Percentiles rank a stretch among this genome's conserved stretches.
These are phyloP conservation scores for Podaxis rugospora DNA, from an alignment of 768 basidiomycete genomes.

Conservation along the genomic window DNA sequence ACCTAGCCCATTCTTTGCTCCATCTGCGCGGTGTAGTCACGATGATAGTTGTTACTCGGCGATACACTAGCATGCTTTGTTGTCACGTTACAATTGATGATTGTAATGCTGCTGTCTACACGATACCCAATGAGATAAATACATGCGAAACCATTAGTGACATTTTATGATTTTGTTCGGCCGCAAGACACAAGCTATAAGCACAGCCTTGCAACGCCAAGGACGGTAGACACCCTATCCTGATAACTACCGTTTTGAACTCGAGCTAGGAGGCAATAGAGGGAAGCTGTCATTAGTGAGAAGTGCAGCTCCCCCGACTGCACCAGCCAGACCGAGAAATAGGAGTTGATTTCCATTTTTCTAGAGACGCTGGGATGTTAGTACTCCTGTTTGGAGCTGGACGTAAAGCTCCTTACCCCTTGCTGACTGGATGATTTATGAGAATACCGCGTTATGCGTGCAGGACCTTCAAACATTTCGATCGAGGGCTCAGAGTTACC, in stretches of 20 bases:
- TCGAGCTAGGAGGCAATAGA: neutral
- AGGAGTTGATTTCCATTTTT: neutral
- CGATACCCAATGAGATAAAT: neutral
- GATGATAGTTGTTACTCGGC: neutral
- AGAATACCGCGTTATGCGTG: slow-evolving; percentile 27
- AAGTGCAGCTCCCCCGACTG: slow-evolving; percentile 18
- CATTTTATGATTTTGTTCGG: slow-evolving; percentile 3
- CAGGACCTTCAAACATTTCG: slow-evolving; percentile 45
- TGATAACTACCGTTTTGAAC: neutral
- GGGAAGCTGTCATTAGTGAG: slow-evolving; percentile 1
- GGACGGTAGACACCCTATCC: neutral
- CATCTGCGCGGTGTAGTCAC: neutral
- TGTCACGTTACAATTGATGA: neutral
- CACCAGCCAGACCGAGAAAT: slow-evolving; percentile 15
- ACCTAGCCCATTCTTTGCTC: neutral
- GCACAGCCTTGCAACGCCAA: neutral
- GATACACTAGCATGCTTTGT: neutral
- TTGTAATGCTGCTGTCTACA: neutral
- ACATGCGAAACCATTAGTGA: neutral
- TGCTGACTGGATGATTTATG: slow-evolving; percentile 18
- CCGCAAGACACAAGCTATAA: neutral
- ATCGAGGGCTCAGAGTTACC: slow-evolving; percentile 28
- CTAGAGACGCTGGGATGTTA: neutral
- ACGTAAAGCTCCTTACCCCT: slow-evolving; percentile 12
- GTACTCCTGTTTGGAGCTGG: neutral